Evolutionary conservation across 305 asterid genomes (phyloP).

Genomic region (Fraxinus paxiana): DNA sequence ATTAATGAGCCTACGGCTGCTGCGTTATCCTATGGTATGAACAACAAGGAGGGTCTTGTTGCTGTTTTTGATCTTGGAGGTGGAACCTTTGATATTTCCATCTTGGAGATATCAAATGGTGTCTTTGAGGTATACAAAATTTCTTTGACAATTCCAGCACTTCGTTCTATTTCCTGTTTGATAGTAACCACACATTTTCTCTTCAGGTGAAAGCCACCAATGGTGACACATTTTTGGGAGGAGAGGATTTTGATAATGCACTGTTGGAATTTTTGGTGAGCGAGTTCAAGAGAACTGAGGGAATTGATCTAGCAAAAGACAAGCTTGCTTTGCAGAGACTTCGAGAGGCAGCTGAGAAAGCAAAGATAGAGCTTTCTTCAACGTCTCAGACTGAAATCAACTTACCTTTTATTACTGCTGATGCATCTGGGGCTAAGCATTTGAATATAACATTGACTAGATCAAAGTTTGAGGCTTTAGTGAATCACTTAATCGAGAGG

Average conservation of each 20-base stretch:
- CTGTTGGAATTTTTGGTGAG: conserved; percentile 45
- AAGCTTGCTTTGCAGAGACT: conserved; percentile 55
- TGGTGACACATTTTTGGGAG: conserved; percentile 57
- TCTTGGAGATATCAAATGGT: conserved; percentile 54
- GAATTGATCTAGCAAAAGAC: conserved; percentile 49
- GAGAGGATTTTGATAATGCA: conserved; percentile 54
- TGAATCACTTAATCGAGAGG: conserved; percentile 41
- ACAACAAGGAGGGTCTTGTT: conserved; percentile 53
- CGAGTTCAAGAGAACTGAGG: conserved; percentile 45
- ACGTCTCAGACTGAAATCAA: conserved; percentile 52
- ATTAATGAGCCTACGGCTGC: conserved; percentile 65
- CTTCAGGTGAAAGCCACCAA: conserved; percentile 58
- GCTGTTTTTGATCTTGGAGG: conserved; percentile 67
- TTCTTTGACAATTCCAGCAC: background rate
- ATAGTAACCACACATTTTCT: background rate
- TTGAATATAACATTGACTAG: conserved; percentile 49
- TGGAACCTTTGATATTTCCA: conserved; percentile 58
- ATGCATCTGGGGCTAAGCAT: conserved; percentile 55
- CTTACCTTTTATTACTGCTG: conserved; percentile 58
- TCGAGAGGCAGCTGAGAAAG: conserved; percentile 58
- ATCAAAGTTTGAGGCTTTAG: conserved; percentile 53
- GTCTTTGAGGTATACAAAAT: conserved; percentile 45
- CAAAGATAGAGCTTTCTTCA: conserved; percentile 55
- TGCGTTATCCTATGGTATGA: conserved; percentile 51
- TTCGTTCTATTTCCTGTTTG: background rate